Base-by-base conservation (phyloP, 208 protist species). In the Eutreptiella sp. region DNA sequence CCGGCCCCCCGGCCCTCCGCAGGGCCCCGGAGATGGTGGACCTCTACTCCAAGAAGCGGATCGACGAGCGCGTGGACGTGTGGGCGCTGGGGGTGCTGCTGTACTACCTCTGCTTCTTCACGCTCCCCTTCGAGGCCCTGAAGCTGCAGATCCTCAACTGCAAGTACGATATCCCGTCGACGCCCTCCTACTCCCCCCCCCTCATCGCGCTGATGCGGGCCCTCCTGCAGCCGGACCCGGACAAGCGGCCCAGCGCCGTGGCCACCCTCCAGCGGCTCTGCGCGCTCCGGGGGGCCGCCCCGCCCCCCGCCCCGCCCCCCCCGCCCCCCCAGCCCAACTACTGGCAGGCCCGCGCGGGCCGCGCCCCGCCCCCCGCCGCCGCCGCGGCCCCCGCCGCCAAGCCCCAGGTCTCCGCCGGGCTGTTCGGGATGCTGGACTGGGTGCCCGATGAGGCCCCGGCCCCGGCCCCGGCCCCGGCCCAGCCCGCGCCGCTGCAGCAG, bases 21-120 rank as follows among this genome's bases (percentile, higher is more conserved):
- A n/a, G 93, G 38, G 63, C 91, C 14, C 94, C 94, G 1, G 94
- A 98, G 72, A 95, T 97, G 92, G 72, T 84, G 14, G 92, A 98
- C 73, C 80, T 95, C 27, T 95, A 85, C 63, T 68, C 67, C 57
- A 63, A 74, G 27, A 68, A 85, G 35, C 69, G 72, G 19, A 96
- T 97, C 63, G 79, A 77, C 43, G 82, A 94, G 64, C 89, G 94
- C 53, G 65, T 74, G 26, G 94, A 98, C 65, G 73, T 97, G 34
- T 98, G 94, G 94, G 79, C 90, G 24, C 69, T 97, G 19, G 94
- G 94, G 26, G 94, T 94, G 47, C 62, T 97, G 24, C 73, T 97
- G 7, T 97, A 93, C 73, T 92, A 87, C 59, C 79, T 96, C 77
- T 88, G 89, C 67, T 97, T 85, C 76, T 81, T 89, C 23, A 76